phyloP scores from a whole-genome alignment of 441 rosid genomes.

The Caryocar brasiliense region DNA sequence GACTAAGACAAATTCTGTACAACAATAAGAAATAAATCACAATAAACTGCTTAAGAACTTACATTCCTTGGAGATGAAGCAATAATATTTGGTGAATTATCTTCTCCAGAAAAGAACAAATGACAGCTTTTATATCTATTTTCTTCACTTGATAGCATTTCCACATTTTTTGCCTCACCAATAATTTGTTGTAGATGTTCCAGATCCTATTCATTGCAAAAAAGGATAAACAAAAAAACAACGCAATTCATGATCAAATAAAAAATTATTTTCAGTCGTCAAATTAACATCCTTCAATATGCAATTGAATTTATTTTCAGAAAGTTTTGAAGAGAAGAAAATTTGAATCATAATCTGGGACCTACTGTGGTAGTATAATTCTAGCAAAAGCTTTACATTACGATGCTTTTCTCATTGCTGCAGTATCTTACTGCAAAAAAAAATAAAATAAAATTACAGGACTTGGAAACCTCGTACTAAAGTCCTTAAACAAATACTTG shows the following conservation, averaged over 20 bases:
- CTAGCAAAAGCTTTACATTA: too few species aligned
- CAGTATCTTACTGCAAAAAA: too few species aligned
- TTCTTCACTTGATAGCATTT: slow-evolving; percentile 11
- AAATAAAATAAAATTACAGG: too few species aligned
- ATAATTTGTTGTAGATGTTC: neutral
- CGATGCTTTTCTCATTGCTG: too few species aligned
- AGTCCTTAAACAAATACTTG: too few species aligned
- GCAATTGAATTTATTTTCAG: neutral
- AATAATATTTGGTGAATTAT: slow-evolving; percentile 17
- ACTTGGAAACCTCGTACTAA: too few species aligned
- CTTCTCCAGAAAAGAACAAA: slow-evolving; percentile 42
- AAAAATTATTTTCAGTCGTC: neutral
- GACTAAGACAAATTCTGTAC: neutral
- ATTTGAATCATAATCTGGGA: too few species aligned
- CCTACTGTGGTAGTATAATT: too few species aligned
- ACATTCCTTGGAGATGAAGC: slow-evolving; percentile 31
- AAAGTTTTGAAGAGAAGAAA: too few species aligned
- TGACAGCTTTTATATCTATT: slow-evolving; percentile 16
- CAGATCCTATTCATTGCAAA: slow-evolving; percentile 13
- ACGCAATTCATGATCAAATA: neutral
- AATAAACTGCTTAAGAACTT: slow-evolving; percentile 9
- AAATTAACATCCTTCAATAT: neutral
- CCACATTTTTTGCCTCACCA: slow-evolving; percentile 7
- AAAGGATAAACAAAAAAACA: neutral
- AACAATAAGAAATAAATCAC: neutral